Evolutionary conservation across 306 rosid species (phyloP).

Genomic region (barrel medic (Medicago truncatula)): DNA sequence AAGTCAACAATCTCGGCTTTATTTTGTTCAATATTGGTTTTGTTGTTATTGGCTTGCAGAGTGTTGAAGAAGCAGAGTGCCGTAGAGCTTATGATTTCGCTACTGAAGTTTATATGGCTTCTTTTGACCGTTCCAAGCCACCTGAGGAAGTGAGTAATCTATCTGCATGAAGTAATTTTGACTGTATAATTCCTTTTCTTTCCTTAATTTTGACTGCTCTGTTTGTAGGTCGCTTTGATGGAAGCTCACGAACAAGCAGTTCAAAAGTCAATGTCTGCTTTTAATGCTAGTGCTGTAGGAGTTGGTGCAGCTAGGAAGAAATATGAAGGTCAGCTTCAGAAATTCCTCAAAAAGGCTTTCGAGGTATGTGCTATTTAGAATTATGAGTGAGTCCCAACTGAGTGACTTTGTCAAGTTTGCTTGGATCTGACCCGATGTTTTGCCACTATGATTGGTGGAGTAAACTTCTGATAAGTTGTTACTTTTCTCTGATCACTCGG

Average conservation of each 20-base stretch:
- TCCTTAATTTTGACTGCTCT: slow-evolving; percentile 42
- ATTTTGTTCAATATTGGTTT: slow-evolving; percentile 27
- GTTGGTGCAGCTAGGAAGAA: slow-evolving; percentile 85
- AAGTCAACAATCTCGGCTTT: slow-evolving; percentile 4
- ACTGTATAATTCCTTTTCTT: slow-evolving; percentile 14
- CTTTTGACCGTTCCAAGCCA: slow-evolving; percentile 76
- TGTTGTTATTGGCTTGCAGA: slow-evolving; percentile 55
- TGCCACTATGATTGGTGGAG: neutral
- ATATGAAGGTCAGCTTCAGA: slow-evolving; percentile 75
- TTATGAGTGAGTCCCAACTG: neutral
- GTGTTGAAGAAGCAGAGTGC: slow-evolving; percentile 96
- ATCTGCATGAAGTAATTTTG: slow-evolving; percentile 33
- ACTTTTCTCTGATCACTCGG: neutral
- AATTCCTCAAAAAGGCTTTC: slow-evolving; percentile 73
- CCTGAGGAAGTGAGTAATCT: slow-evolving; percentile 87
- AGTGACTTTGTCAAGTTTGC: neutral
- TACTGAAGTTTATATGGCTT: slow-evolving; percentile 70
- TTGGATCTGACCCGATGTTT: neutral
- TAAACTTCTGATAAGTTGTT: neutral
- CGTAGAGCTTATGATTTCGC: slow-evolving; percentile 84
- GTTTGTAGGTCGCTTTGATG: slow-evolving; percentile 73
- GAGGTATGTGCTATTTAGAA: slow-evolving; percentile 63
- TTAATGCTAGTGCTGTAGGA: slow-evolving; percentile 84
- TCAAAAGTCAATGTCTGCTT: slow-evolving; percentile 73
- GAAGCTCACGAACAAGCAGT: slow-evolving; percentile 93